phyloP scores from a whole-genome alignment of 1,284 basidiomycete species.

The Pseudozyma sp. region DNA sequence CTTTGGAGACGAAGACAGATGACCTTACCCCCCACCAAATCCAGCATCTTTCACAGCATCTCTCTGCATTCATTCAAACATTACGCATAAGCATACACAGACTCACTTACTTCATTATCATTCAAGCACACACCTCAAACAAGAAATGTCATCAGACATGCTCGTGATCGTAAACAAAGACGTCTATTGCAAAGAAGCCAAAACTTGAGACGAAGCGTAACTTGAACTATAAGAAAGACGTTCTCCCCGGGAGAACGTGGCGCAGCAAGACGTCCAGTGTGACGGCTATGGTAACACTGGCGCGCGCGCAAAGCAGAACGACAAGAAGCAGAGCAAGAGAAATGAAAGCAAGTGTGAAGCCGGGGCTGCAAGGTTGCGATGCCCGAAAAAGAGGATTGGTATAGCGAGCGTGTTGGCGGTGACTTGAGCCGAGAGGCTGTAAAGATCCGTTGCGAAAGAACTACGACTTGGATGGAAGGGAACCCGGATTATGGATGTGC shows the following conservation, averaged over 20 bases:
- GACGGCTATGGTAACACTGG: not conserved
- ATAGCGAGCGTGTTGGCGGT: not conserved
- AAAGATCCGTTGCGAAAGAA: not conserved
- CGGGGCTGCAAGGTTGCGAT: not conserved
- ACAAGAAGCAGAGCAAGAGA: not conserved
- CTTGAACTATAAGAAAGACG: not conserved
- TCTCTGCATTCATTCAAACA: constrained; percentile 2
- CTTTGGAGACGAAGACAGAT: constrained; percentile 30
- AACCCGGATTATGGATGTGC: not conserved
- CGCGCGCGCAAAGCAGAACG: not conserved
- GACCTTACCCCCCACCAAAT: too few relatives aligned
- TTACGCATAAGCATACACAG: not conserved
- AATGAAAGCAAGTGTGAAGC: not conserved
- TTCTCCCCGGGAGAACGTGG: constrained; percentile 8
- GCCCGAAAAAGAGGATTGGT: not conserved
- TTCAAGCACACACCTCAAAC: not conserved
- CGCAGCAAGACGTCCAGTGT: not conserved
- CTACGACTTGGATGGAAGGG: too few relatives aligned
- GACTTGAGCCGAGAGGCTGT: not conserved
- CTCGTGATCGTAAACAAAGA: too few relatives aligned
- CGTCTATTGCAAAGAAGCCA: not conserved
- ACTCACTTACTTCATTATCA: constrained; percentile 1
- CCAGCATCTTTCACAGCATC: not conserved
- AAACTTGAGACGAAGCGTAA: not conserved
- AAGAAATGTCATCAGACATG: not conserved